phyloP scores from a whole-genome alignment of 2,329 filamentous ascomycete genomes.

The Fusarium nodosum region DNA sequence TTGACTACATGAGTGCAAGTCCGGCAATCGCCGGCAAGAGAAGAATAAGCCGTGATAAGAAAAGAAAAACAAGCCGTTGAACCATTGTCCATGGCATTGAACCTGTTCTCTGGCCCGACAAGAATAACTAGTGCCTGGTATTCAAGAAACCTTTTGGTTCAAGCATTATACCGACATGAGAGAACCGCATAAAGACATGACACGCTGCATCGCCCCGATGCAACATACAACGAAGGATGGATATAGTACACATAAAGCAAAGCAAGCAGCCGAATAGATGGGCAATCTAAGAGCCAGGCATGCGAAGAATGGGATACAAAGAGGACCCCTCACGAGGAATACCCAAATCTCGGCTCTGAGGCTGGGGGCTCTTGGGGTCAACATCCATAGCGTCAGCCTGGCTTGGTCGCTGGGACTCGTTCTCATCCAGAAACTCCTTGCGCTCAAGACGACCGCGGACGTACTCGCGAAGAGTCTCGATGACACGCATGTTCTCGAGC shows the following conservation, averaged over 20 bases:
- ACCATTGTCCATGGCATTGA: slow-evolving; percentile 10
- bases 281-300: slow-evolving; percentile 53
- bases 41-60: slow-evolving; percentile 18
- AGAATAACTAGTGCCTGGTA: slow-evolving; percentile 9
- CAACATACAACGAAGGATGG: slow-evolving; percentile 20
- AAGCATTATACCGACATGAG: slow-evolving; percentile 13
- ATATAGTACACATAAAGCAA: slow-evolving; percentile 46
- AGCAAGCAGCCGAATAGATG: slow-evolving; percentile 23
- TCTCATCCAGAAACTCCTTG: slow-evolving; percentile 63
- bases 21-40: slow-evolving; percentile 8
- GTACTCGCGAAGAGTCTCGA: slow-evolving; percentile 72
- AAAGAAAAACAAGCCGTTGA: not conserved
- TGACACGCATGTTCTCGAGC: slow-evolving; percentile 75
- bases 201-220: slow-evolving; percentile 9
- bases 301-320: slow-evolving; percentile 59
- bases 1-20: slow-evolving; percentile 10
- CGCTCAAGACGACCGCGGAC: slow-evolving; percentile 69
- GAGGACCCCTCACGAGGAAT: slow-evolving; percentile 52
- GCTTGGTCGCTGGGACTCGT: slow-evolving; percentile 29
- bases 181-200: slow-evolving; percentile 7
- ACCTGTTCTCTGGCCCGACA: slow-evolving; percentile 12
- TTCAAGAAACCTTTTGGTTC: slow-evolving; percentile 12
- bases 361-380: slow-evolving; percentile 53
- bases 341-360: slow-evolving; percentile 45
- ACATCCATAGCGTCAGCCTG: slow-evolving; percentile 56